phyloP scores from a whole-genome alignment of 176 grass and related monocot species.

The Eleusine indica region DNA sequence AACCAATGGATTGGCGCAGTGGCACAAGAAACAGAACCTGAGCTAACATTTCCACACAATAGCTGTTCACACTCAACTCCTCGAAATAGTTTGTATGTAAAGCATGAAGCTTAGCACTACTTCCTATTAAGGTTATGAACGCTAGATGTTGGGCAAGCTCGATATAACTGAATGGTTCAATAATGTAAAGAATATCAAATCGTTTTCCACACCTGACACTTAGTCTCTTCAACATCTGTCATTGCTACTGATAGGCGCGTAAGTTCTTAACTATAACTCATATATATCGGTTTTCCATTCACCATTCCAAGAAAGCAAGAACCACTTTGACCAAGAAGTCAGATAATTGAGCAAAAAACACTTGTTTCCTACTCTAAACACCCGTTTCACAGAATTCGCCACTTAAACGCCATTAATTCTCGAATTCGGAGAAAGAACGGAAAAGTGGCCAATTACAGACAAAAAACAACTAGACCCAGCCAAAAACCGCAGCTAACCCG shows the following conservation, averaged over 20 bases:
- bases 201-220: background rate
- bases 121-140: background rate
- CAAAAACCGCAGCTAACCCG: constrained; percentile 19
- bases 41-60: background rate
- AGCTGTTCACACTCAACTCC: background rate
- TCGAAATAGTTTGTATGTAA: background rate
- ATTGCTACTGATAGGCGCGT: background rate
- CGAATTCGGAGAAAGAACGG: constrained; percentile 4
- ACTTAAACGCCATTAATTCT: background rate
- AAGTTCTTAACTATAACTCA: no score
- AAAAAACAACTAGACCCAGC: background rate
- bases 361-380: background rate
- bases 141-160: no score
- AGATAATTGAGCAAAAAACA: background rate
- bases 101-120: background rate
- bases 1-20: background rate
- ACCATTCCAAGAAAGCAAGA: constrained; percentile 18
- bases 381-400: background rate
- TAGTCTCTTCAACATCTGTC: background rate
- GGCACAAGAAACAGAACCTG: constrained; percentile 9
- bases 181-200: background rate
- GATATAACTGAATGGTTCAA: constrained; percentile 5
- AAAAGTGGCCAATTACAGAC: background rate
- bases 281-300: no score
- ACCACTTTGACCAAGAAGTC: background rate